A percentile compares a stretch with the other conserved stretches of the same genome.
These are phyloP conservation scores for Pyricularia sp. DNA, from an alignment of 2,329 filamentous ascomycete species.

Conservation along the genomic window DNA sequence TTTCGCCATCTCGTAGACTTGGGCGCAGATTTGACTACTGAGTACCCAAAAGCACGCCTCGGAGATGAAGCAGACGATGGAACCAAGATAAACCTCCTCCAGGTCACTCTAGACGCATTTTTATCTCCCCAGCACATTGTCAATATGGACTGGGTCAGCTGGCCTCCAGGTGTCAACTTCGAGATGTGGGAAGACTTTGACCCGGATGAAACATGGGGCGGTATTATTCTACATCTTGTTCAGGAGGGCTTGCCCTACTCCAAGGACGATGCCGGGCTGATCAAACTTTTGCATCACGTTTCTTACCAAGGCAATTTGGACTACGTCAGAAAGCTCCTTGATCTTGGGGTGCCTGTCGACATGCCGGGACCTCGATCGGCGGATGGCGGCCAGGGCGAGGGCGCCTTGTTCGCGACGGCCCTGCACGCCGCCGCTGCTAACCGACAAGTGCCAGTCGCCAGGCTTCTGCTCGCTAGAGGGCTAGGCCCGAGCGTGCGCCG, in stretches of 20 bases:
- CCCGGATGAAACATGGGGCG: background rate
- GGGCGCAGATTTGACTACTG: background rate
- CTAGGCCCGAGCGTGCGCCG: too few relatives aligned
- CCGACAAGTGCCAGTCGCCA: too few relatives aligned
- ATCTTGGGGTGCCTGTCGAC: too few relatives aligned
- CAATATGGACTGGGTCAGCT: background rate
- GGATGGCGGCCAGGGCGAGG: too few relatives aligned
- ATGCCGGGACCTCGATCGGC: too few relatives aligned
- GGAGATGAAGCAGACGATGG: background rate
- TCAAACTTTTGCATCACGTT: background rate
- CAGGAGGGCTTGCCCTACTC: background rate
- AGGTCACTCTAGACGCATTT: background rate
- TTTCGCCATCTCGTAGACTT: background rate
- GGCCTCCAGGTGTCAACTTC: background rate
- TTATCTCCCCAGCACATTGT: background rate
- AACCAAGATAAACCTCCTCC: background rate
- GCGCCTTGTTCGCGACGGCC: too few relatives aligned
- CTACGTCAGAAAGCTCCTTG: too few relatives aligned
- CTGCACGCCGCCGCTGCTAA: too few relatives aligned
- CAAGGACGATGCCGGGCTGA: background rate
- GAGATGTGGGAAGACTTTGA: background rate
- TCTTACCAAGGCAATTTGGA: too few relatives aligned
- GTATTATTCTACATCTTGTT: background rate
- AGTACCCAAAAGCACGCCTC: background rate
- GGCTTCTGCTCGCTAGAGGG: too few relatives aligned